Evolutionary conservation across 345 rosid species (phyloP).

Genomic region (Arabidopsis suecica): DNA sequence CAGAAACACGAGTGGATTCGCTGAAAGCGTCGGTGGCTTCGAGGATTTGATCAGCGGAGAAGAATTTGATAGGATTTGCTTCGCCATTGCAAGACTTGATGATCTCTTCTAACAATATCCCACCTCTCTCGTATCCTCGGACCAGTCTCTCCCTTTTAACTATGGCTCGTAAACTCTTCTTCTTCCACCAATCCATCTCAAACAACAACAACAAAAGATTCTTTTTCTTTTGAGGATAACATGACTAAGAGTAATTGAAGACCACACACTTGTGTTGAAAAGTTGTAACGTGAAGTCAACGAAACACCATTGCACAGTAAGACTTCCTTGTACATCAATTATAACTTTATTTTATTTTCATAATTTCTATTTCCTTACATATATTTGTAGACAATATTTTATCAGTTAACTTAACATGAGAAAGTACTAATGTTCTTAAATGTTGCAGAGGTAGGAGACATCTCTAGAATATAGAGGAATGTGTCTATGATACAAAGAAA

Average conservation of each 20-base stretch:
- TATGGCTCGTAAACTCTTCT: not conserved
- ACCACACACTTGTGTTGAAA: not conserved
- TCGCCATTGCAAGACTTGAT: not conserved
- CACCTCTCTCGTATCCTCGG: not conserved
- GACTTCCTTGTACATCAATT: constrained; percentile 18
- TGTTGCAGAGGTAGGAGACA: constrained; percentile 57
- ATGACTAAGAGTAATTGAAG: too few relatives aligned
- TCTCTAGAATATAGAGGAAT: constrained; percentile 51
- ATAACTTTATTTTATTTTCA: too few relatives aligned
- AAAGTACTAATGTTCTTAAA: not conserved
- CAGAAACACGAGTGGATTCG: not conserved
- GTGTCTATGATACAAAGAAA: constrained; percentile 70
- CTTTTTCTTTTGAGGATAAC: too few relatives aligned
- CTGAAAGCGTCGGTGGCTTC: not conserved
- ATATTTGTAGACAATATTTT: not conserved
- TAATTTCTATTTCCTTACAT: constrained; percentile 48
- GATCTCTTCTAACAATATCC: not conserved
- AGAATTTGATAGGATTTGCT: constrained; percentile 3
- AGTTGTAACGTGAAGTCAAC: too few relatives aligned
- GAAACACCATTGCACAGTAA: too few relatives aligned
- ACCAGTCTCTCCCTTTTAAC: not conserved
- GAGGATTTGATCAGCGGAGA: not conserved
- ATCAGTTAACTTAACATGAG: not conserved
- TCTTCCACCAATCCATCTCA: not conserved
- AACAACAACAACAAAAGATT: too few relatives aligned